These are phyloP conservation scores for Pugionium cornutum DNA, from an alignment of 345 rosid genomes.

Conservation along the genomic window DNA sequence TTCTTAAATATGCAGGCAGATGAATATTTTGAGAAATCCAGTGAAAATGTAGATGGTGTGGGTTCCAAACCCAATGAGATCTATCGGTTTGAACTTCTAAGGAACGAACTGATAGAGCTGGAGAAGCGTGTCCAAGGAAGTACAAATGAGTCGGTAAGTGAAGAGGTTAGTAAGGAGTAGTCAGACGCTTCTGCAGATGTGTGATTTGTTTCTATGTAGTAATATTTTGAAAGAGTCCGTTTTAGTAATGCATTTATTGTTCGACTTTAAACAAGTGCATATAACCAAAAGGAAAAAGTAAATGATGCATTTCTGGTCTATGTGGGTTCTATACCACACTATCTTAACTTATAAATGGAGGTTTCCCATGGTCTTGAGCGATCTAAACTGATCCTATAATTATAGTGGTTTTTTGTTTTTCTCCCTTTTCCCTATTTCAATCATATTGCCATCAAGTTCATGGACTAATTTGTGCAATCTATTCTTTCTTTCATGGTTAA, in stretches of 20 bases:
- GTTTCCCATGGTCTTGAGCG: not conserved
- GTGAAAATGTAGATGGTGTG: constrained; percentile 39
- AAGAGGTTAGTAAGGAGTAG: constrained; percentile 53
- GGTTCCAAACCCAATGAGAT: constrained; percentile 67
- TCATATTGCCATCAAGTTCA: not conserved
- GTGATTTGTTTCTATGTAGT: constrained; percentile 4
- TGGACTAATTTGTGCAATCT: not conserved
- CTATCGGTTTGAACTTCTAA: constrained; percentile 70
- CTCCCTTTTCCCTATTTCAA: not conserved
- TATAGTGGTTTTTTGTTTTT: not conserved
- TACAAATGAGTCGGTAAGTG: constrained; percentile 62
- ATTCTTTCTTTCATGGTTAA: constrained; percentile 9
- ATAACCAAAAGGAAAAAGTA: constrained; percentile 2
- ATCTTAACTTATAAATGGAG: not conserved
- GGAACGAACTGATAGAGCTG: constrained; percentile 89
- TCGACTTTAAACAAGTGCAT: not conserved
- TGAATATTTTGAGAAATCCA: constrained; percentile 42
- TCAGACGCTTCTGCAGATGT: constrained; percentile 18
- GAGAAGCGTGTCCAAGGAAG: constrained; percentile 84
- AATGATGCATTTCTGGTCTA: not conserved
- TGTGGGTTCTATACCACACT: not conserved
- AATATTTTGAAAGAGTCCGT: constrained; percentile 1
- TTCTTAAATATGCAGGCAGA: constrained; percentile 54
- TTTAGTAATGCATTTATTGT: not conserved
- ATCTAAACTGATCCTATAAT: not conserved